phyloP scores from a whole-genome alignment of 371 early-diverging fungal genomes.

The Saksenaea vasiformis region DNA sequence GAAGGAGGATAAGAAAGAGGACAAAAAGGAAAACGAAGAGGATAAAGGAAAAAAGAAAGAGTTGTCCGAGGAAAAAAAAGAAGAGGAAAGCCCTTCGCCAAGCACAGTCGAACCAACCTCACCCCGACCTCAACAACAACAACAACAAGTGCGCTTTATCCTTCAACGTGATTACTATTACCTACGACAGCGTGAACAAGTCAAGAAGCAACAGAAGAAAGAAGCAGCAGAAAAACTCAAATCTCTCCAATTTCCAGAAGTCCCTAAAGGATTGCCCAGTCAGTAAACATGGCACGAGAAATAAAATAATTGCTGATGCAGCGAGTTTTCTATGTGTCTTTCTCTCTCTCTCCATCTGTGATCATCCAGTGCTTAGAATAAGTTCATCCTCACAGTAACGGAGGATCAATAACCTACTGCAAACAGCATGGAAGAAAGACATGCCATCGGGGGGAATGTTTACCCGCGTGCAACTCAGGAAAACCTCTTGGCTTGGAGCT shows the following conservation, averaged over 20 bases:
- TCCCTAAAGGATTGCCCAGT: slow-evolving; percentile 40
- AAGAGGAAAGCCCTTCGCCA: slow-evolving; percentile 13
- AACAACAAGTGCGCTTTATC: slow-evolving; percentile 32
- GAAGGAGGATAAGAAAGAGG: slow-evolving; percentile 13
- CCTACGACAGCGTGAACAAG: slow-evolving; percentile 52
- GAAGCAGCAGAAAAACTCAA: slow-evolving; percentile 47
- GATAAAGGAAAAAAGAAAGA: slow-evolving; percentile 17
- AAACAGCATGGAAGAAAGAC: too few relatives aligned
- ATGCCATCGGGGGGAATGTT: too few relatives aligned
- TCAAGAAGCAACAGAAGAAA: slow-evolving; percentile 45
- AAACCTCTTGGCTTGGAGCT: too few relatives aligned
- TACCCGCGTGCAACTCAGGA: too few relatives aligned
- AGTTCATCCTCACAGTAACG: too few relatives aligned
- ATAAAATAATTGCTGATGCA: background rate
- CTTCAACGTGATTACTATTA: slow-evolving; percentile 60
- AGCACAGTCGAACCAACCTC: background rate
- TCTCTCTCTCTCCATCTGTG: too few relatives aligned
- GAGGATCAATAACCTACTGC: too few relatives aligned
- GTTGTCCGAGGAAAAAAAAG: background rate
- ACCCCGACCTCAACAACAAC: slow-evolving; percentile 11
- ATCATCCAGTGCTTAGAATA: too few relatives aligned
- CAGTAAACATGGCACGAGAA: background rate
- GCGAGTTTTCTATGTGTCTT: too few relatives aligned
- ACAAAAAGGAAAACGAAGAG: slow-evolving; percentile 20
- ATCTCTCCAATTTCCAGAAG: slow-evolving; percentile 53